Conservation (phyloP, 306 rosid species). For the Pachyrhizus erosus region DNA sequence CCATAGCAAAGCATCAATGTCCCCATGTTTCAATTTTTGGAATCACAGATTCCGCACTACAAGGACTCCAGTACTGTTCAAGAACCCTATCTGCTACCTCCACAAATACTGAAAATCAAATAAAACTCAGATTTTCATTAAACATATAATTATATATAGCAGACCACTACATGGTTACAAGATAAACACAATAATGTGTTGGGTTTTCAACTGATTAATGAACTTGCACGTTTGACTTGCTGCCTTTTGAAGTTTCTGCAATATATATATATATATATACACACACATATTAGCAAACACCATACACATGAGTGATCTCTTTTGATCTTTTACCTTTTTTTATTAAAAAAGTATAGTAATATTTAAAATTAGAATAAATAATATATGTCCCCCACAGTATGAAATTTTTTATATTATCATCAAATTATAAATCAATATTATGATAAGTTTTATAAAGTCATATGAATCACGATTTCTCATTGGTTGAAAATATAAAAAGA, state of each 20-base stretch:
- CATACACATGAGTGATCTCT: neutral
- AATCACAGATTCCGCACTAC: neutral
- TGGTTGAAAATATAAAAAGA: too few relatives aligned
- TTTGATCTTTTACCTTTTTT: neutral
- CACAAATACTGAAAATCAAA: neutral
- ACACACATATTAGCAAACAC: neutral
- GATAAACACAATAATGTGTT: neutral
- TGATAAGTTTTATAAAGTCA: too few relatives aligned
- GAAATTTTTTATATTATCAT: too few relatives aligned
- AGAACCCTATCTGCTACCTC: neutral
- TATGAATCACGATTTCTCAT: too few relatives aligned
- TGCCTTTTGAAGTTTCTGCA: neutral
- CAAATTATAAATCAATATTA: too few relatives aligned
- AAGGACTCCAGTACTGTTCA: neutral
- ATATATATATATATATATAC: neutral
- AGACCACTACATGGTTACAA: neutral
- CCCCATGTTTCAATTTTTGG: neutral
- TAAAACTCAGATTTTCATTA: neutral
- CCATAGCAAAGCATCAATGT: neutral
- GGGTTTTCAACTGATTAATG: neutral
- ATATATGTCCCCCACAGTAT: too few relatives aligned
- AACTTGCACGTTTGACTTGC: slow-evolving; percentile 3
- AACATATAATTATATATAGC: neutral
- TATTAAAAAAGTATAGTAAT: neutral
- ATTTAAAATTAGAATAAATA: neutral